phyloP scores from a whole-genome alignment of 768 basidiomycete genomes.

The Ramaria sp. region DNA sequence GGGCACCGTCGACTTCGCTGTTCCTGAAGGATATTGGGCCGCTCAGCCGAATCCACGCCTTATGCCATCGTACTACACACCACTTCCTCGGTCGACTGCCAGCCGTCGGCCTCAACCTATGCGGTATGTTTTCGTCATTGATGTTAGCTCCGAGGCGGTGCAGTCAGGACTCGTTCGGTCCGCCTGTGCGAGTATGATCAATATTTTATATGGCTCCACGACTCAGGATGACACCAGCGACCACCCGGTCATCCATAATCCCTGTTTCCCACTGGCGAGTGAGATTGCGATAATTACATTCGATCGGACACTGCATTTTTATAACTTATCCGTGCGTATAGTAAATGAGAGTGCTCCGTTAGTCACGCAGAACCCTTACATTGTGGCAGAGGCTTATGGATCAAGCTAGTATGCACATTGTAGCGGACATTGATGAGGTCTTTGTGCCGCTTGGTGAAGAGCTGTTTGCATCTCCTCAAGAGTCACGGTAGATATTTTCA shows the following conservation, averaged over 20 bases:
- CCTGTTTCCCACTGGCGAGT: conserved; percentile 43
- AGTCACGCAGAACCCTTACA: conserved; percentile 6
- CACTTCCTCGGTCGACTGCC: conserved; percentile 31
- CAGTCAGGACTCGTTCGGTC: conserved; percentile 58
- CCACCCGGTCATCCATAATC: conserved; percentile 22
- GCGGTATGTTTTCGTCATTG: conserved; percentile 77
- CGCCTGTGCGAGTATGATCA: conserved; percentile 51
- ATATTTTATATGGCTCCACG: conserved; percentile 49
- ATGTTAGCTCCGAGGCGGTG: conserved; percentile 63
- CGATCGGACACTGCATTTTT: conserved; percentile 74
- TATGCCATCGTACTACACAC: conserved; percentile 40
- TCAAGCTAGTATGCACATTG: conserved; percentile 59
- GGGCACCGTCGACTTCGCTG: conserved; percentile 87
- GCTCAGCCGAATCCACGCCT: conserved; percentile 47
- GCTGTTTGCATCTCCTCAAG: conserved; percentile 64
- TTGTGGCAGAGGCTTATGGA: conserved; percentile 29
- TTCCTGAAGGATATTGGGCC: conserved; percentile 81
- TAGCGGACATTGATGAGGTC: conserved; percentile 86
- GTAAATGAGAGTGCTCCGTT: conserved; percentile 14
- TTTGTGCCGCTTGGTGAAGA: conserved; percentile 68
- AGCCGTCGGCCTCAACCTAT: conserved; percentile 51
- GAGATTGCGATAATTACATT: conserved; percentile 76
- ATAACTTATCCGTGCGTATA: conserved; percentile 69
- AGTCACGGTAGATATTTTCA: conserved; percentile 46
- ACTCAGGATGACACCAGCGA: conserved; percentile 24